Conservation (phyloP, 2,329 filamentous ascomycete genomes). For the Ophioceras dolichostomum region DNA sequence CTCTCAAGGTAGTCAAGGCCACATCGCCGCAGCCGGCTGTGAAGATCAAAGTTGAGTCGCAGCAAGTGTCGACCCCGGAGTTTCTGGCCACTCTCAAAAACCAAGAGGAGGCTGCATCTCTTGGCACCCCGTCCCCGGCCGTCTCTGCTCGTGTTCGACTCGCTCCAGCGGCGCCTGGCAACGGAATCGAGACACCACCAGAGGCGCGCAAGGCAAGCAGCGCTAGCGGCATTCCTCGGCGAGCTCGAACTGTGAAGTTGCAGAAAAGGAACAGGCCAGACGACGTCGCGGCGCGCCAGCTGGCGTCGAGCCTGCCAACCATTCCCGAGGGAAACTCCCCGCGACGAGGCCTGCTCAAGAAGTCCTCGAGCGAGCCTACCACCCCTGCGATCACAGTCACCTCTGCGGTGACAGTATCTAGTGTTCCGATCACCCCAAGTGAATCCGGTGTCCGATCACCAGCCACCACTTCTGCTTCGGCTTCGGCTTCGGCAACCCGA, state of each 20-base stretch:
- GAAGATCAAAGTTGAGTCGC: slow-evolving; percentile 12
- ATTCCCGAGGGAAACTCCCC: slow-evolving; percentile 39
- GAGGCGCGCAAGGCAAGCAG: background rate
- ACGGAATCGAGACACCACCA: background rate
- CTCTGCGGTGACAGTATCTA: too few relatives aligned
- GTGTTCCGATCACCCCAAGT: too few relatives aligned
- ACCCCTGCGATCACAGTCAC: too few relatives aligned
- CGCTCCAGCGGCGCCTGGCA: slow-evolving; percentile 1
- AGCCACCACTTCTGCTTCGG: too few relatives aligned
- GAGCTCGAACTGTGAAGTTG: slow-evolving; percentile 34
- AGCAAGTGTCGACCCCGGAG: slow-evolving; percentile 19
- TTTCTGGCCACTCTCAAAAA: slow-evolving; percentile 21
- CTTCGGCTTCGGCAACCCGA: too few relatives aligned
- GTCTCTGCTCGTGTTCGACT: too few relatives aligned
- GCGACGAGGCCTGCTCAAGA: slow-evolving; percentile 21
- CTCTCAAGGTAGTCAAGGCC: slow-evolving; percentile 7
- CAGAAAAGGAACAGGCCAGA: slow-evolving; percentile 26
- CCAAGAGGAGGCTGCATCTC: slow-evolving; percentile 27
- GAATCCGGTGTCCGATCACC: too few relatives aligned
- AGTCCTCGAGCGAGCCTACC: slow-evolving; percentile 14
- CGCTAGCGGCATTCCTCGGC: background rate
- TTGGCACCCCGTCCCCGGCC: too few relatives aligned
- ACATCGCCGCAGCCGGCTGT: slow-evolving; percentile 13
- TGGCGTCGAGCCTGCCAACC: slow-evolving; percentile 29
- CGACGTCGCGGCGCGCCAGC: slow-evolving; percentile 16